Conservation (phyloP, 805 yeast genomes). For the Saccharomyces paradoxus region DNA sequence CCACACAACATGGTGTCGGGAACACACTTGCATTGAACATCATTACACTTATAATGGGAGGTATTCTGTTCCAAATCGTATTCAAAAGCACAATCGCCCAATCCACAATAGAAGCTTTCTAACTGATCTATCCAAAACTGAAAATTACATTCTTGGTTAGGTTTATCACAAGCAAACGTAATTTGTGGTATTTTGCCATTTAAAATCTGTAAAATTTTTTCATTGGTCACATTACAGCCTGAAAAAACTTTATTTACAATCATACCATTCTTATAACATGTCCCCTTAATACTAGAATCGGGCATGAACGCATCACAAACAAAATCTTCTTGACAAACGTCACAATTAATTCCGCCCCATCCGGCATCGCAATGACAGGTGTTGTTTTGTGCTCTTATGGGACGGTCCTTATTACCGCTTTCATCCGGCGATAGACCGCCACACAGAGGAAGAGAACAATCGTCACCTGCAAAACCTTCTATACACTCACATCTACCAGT, state of each 20-base stretch:
- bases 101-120: slow-evolving; percentile 86
- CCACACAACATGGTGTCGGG: slow-evolving; percentile 95
- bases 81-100: slow-evolving; percentile 62
- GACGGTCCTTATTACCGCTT: slow-evolving; percentile 41
- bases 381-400: slow-evolving; percentile 40
- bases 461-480: slow-evolving; percentile 88
- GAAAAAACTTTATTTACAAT: slow-evolving; percentile 74
- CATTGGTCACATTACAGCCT: slow-evolving; percentile 90
- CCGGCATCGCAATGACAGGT: slow-evolving; percentile 73
- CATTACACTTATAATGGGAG: slow-evolving; percentile 70
- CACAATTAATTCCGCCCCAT: slow-evolving; percentile 94
- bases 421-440: slow-evolving; percentile 64
- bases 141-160: slow-evolving; percentile 63
- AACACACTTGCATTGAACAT: slow-evolving; percentile 77
- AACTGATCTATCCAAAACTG: slow-evolving; percentile 92
- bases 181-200: slow-evolving; percentile 83
- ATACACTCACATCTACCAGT: slow-evolving; percentile 91
- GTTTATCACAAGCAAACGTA: slow-evolving; percentile 77
- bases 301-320: slow-evolving; percentile 88
- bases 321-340: slow-evolving; percentile 62
- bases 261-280: slow-evolving; percentile 82
- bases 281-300: slow-evolving; percentile 64
- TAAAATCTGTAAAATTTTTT: slow-evolving; percentile 73
- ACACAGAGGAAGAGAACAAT: slow-evolving; percentile 82
- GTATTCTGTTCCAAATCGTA: slow-evolving; percentile 54